Evolutionary conservation across 2,329 filamentous ascomycete species (phyloP).

Genomic region (Tympanopsis confertula): DNA sequence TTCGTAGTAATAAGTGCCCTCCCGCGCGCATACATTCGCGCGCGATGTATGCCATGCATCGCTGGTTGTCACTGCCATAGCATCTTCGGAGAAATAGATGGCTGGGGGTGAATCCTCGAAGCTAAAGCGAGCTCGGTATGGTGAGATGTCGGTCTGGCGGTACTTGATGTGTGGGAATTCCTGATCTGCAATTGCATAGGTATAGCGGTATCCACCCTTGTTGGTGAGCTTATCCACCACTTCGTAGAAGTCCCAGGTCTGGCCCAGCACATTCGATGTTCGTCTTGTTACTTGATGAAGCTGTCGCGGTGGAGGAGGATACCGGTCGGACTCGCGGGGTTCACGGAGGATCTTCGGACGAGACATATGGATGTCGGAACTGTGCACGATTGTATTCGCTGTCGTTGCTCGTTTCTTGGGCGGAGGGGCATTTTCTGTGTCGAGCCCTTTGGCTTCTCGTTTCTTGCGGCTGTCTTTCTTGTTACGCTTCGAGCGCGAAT

Average conservation of each 20-base stretch:
- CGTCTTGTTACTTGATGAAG: slow-evolving; percentile 21
- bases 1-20: slow-evolving; percentile 1
- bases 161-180: slow-evolving; percentile 1
- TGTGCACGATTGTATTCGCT: background rate
- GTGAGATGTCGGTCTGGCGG: background rate
- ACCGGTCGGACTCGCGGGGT: slow-evolving; percentile 20
- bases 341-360: slow-evolving; percentile 24
- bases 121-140: background rate
- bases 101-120: slow-evolving; percentile 1
- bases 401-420: slow-evolving; percentile 17
- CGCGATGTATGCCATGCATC: background rate
- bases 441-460: slow-evolving; percentile 25
- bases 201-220: background rate
- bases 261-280: slow-evolving; percentile 17
- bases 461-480: slow-evolving; percentile 29
- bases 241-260: slow-evolving; percentile 26
- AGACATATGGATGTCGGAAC: slow-evolving; percentile 16
- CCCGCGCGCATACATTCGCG: background rate
- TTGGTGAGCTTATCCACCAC: slow-evolving; percentile 20
- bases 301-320: slow-evolving; percentile 23
- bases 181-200: background rate
- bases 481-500: slow-evolving; percentile 20
- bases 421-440: slow-evolving; percentile 18
- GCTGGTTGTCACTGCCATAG: background rate
- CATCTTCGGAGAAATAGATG: background rate